Base-by-base conservation (phyloP, 768 basidiomycete species). In the Hericium alpestre region DNA sequence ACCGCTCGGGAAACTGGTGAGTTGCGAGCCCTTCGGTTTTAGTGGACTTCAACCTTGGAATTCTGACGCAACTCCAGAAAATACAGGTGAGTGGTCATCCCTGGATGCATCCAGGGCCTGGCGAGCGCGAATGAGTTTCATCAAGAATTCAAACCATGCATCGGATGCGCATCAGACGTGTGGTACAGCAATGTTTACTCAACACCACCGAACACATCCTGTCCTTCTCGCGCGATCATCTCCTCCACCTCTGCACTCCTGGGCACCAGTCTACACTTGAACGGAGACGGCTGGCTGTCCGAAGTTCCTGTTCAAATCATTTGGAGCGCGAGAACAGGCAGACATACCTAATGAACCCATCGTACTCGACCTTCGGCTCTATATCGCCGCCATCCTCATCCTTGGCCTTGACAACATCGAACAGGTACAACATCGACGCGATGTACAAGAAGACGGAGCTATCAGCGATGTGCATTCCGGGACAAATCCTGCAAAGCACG, bases 401-500 rank as follows among this genome's bases (percentile, higher is more conserved):
- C 40, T 18, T 57, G 23, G 54, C 49, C 48, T 64, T 68, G 23
- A 27, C 39, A 41, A 70, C 63, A 55, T 64, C 40, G 60, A 69
- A 67, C 3, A 60, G 53, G 55, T 62, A 60, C 20, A 70, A 55
- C 38, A 67, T 61, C 7, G 51, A 58, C 12, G 66, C 63, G 41
- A 67, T 53, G 23, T 56, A 57, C 18, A 68, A 65, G 57, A 66
- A 68, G 15, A 69, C 32, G 4, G 66, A 64, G 40, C 65, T 63
- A 55, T 65, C 61, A 12, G 67, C 67, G 15, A 70, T 58, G 54
- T 58, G 59, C 60, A 62, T 63, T 5, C 68, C 69, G 9, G 68
- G 68, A 57, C 69, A 68, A 10, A 67, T 64, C 32, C 69, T 70
- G 22, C 8, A 16, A 9, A 12, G 23, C 23, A n/a, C 4, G 5